Conservation (phyloP, 2,329 filamentous ascomycete genomes). For the Fusarium metavorans region DNA sequence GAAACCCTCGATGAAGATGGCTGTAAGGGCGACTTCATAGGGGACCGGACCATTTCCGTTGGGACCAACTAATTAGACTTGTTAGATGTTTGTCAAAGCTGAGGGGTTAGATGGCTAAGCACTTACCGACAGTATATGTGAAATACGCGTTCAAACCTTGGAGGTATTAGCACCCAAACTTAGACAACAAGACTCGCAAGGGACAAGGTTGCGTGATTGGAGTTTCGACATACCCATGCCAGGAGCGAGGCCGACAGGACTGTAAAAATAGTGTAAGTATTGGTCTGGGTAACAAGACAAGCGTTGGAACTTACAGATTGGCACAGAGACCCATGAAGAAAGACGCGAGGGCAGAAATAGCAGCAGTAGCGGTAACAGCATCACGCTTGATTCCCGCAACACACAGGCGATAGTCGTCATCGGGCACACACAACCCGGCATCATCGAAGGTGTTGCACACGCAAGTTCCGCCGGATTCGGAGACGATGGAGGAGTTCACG, state of each 20-base stretch:
- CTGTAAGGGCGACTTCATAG: constrained; percentile 82
- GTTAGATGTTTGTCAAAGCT: neutral
- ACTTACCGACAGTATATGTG: constrained; percentile 70
- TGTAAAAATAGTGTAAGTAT: constrained; percentile 22
- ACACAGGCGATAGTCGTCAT: constrained; percentile 74
- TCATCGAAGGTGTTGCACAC: constrained; percentile 70
- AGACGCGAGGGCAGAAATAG: constrained; percentile 82
- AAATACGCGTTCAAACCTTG: constrained; percentile 85
- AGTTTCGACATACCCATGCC: constrained; percentile 54
- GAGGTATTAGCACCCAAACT: constrained; percentile 6
- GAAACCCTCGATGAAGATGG: constrained; percentile 89
- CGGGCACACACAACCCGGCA: constrained; percentile 60
- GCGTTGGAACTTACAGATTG: constrained; percentile 68
- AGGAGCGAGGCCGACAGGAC: constrained; percentile 55
- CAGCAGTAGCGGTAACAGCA: constrained; percentile 85
- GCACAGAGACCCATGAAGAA: constrained; percentile 87
- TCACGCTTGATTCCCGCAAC: constrained; percentile 76
- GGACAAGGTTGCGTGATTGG: neutral
- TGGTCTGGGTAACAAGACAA: neutral
- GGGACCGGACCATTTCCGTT: constrained; percentile 80
- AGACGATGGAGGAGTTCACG: constrained; percentile 65
- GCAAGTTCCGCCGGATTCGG: constrained; percentile 80
- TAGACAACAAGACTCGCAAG: neutral
- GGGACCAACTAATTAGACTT: constrained; percentile 69
- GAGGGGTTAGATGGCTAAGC: neutral